Evolutionary conservation across 2,329 filamentous ascomycete species (phyloP), one percentile per base, ranked within the genome.

Genomic region (Aspergillus hortae): DNA sequence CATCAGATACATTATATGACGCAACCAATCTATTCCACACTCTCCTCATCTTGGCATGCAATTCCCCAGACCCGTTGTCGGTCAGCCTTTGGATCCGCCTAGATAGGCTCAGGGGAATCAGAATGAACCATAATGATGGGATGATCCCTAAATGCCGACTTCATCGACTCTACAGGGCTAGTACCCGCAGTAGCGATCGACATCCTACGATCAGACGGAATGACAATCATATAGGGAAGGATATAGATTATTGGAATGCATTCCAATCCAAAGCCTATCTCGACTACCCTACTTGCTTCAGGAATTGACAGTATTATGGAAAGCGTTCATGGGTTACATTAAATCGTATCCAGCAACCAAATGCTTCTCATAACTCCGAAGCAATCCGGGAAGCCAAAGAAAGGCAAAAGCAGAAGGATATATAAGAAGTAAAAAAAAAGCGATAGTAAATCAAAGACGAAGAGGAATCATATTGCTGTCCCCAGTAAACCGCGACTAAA

Each of bases 251-350:
- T 21, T 21, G 15, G 6, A 42, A 23, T 23, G 23, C 40, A 19
- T 42, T 42, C 19, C 40, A 48, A 41, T 46, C 44, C 44, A 46
- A 50, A 44, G 25, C 10, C 42, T 53, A 55, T 10, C 32, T 17
- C 40, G 19, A 42, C 40, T 42, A 42, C 40, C 19, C 12, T 42
- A 42, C 40, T 19, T 17, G 40, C 40, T 42, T 10, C 15, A 30
- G 43, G 23, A n/a, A 19, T 35, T 49, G 15, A 25, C 40, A 32
- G 30, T 12, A 33, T 43, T 52, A 49, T 53, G 53, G 48, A 53
- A 59, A 56, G 52, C 56, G 44, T 60, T 60, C 59, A 61, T 61
- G 57, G 57, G 54, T 62, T 62, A 62, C 60, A 61, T 62, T 60
- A 59, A 54, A 56, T 62, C 60, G 56, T 61, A 61, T 58, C 51